Evolutionary conservation across 2,329 filamentous ascomycete genomes (phyloP).

Genomic region (Talaromyces sp.): DNA sequence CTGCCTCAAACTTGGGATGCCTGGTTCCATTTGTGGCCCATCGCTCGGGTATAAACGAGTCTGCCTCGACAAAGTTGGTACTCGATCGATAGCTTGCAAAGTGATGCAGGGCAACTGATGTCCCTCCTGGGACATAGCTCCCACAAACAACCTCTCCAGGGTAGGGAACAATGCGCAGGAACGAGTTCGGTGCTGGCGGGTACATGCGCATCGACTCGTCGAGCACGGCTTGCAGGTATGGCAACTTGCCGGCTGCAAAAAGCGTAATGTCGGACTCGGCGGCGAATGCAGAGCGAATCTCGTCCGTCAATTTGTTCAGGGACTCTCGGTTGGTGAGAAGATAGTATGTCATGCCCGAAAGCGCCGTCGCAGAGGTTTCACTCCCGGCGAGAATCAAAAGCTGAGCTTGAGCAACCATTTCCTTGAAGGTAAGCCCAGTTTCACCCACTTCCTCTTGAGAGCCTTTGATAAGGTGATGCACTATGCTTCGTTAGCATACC

Average conservation of each 20-base stretch:
- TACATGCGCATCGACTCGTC: conserved; percentile 43
- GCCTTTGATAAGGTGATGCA: conserved; percentile 18
- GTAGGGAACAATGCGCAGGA: conserved; percentile 18
- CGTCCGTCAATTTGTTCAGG: conserved; percentile 16
- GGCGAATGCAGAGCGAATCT: conserved; percentile 22
- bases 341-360: conserved; percentile 32
- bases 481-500: background rate
- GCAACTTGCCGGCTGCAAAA: conserved; percentile 21
- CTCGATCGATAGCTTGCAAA: conserved; percentile 44
- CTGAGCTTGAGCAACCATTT: conserved; percentile 21
- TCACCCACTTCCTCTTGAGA: conserved; percentile 13
- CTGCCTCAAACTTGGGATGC: conserved; percentile 32
- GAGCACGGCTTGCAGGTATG: conserved; percentile 41
- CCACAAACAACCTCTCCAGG: conserved; percentile 13
- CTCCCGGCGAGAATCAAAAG: conserved; percentile 33
- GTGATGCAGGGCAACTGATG: conserved; percentile 41
- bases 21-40: conserved; percentile 11
- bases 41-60: conserved; percentile 46
- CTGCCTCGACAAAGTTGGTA: conserved; percentile 43
- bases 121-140: conserved; percentile 30
- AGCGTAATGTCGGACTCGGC: conserved; percentile 28
- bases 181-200: conserved; percentile 29
- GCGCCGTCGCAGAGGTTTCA: conserved; percentile 38
- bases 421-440: conserved; percentile 13
- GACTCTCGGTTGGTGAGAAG: conserved; percentile 19